These are phyloP conservation scores for Cucumis hystrix DNA, from an alignment of 306 rosid species.

Conservation along the genomic window DNA sequence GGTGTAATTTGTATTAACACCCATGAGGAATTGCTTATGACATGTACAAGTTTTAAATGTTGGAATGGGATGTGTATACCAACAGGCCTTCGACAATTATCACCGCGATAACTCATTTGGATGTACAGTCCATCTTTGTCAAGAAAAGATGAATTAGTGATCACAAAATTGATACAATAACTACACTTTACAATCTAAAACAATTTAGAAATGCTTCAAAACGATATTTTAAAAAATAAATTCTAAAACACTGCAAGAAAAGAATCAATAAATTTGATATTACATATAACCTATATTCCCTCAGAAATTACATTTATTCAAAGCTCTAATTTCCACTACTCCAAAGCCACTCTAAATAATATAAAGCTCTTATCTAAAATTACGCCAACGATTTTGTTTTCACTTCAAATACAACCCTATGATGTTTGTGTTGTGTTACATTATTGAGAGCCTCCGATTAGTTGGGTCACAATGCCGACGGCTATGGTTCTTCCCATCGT, in stretches of 20 bases:
- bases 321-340: neutral
- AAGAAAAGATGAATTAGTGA: no score
- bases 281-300: neutral
- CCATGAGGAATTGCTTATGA: no score
- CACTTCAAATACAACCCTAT: neutral
- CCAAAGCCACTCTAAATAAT: neutral
- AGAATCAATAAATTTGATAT: neutral
- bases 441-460: constrained; percentile 37
- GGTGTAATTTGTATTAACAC: no score
- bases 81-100: no score
- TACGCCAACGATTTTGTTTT: neutral
- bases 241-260: neutral
- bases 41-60: no score
- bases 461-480: constrained; percentile 63
- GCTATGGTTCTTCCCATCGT: constrained; percentile 70
- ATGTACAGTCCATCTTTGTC: no score
- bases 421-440: neutral
- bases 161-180: no score
- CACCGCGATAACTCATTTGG: no score
- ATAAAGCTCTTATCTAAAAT: neutral
- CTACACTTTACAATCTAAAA: no score
- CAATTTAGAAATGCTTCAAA: no score
- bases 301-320: neutral
- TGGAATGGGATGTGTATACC: no score
- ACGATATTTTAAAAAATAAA: neutral